Percentiles rank a stretch among this genome's conserved stretches.
Evolutionary conservation across 495 filamentous ascomycete genomes (phyloP).

Genomic region (Aspergillus funiculosus): DNA sequence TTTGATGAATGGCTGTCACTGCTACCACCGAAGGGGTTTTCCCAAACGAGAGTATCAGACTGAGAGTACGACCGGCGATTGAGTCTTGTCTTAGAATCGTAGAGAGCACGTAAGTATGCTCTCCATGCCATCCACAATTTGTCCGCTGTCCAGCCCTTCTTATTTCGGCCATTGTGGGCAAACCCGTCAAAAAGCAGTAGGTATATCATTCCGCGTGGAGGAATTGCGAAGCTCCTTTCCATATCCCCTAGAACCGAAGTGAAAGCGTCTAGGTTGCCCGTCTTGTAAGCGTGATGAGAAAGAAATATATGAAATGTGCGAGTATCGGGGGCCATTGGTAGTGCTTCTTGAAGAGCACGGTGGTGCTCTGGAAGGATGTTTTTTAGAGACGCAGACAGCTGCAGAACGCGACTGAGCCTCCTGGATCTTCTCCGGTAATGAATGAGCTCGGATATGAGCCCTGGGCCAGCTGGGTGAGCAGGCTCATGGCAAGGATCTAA

Average conservation of each 20-base stretch:
- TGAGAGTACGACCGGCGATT: constrained; percentile 16
- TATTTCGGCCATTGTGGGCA: constrained; percentile 57
- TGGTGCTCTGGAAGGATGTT: constrained; percentile 28
- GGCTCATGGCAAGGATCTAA: background rate
- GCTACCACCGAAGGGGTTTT: constrained; percentile 33
- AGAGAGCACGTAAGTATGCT: constrained; percentile 47
- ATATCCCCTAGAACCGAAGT: constrained; percentile 37
- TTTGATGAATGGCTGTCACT: background rate
- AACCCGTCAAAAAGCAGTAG: constrained; percentile 67
- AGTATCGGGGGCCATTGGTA: constrained; percentile 39
- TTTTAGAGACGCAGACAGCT: constrained; percentile 29
- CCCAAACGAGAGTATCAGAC: constrained; percentile 24
- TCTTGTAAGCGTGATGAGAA: constrained; percentile 30
- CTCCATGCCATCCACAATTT: constrained; percentile 45
- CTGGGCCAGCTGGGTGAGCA: constrained; percentile 17
- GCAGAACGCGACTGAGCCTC: constrained; percentile 35
- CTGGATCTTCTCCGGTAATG: constrained; percentile 28
- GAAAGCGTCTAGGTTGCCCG: constrained; percentile 34
- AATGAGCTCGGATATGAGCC: constrained; percentile 26
- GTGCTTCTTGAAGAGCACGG: constrained; percentile 33
- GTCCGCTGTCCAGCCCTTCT: constrained; percentile 59
- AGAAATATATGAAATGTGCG: constrained; percentile 43
- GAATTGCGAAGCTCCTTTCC: constrained; percentile 33
- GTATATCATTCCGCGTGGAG: constrained; percentile 39
- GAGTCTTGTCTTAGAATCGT: constrained; percentile 50